phyloP scores from a whole-genome alignment of 441 rosid species.

The Syzygium syzygioides region DNA sequence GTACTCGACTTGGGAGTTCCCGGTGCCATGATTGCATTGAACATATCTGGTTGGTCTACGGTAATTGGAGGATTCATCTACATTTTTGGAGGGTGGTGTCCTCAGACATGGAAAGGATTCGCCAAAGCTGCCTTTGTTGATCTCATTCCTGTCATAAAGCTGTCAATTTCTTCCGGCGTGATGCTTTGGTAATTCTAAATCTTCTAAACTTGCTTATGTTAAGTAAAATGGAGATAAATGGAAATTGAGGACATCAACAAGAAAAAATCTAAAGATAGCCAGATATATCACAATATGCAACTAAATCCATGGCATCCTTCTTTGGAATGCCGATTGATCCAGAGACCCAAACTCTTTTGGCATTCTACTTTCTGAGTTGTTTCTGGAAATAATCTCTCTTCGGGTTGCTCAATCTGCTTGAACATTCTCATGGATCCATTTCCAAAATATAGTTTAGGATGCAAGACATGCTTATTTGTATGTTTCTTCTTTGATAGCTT shows the following conservation, averaged over 20 bases:
- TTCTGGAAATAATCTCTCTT: neutral
- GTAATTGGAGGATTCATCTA: neutral
- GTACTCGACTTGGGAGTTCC: neutral
- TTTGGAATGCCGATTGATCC: neutral
- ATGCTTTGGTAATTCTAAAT: constrained; percentile 41
- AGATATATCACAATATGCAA: neutral
- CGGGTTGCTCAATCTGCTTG: neutral
- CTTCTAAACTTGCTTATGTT: neutral
- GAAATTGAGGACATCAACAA: neutral
- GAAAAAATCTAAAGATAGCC: neutral
- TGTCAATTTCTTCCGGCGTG: constrained; percentile 16
- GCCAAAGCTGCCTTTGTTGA: neutral
- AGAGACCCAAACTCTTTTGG: neutral
- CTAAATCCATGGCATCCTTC: neutral
- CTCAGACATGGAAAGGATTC: constrained; percentile 15
- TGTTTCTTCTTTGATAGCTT: constrained; percentile 22
- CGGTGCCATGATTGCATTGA: constrained; percentile 11
- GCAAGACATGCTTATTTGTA: neutral
- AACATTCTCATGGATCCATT: neutral
- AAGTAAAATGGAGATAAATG: neutral
- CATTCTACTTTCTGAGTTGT: neutral
- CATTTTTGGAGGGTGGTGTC: constrained; percentile 15
- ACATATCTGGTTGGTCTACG: constrained; percentile 1
- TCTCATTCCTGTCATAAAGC: constrained; percentile 8
- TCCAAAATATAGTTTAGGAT: neutral